Conservation (phyloP, 1,284 basidiomycete genomes). For the Austroboletus novae-zelandiae region DNA sequence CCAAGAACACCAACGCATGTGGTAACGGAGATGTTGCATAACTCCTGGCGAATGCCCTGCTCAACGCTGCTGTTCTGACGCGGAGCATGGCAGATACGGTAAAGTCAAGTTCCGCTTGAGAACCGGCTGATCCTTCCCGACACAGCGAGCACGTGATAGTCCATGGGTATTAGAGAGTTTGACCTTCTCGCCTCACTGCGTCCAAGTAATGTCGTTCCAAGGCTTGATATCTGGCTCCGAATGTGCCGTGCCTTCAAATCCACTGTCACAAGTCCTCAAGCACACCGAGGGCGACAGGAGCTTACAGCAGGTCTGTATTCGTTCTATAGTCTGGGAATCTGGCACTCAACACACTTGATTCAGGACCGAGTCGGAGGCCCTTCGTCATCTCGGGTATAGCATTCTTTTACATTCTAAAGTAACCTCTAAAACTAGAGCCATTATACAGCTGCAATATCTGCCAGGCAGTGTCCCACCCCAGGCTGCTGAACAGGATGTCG, state of each 20-base stretch:
- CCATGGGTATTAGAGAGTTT: background rate
- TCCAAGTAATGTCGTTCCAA: conserved; percentile 59
- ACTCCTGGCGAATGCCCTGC: conserved; percentile 38
- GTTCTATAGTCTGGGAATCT: background rate
- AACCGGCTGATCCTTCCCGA: background rate
- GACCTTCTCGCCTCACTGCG: background rate
- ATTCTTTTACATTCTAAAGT: background rate
- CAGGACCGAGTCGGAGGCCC: conserved; percentile 74
- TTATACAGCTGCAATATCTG: conserved; percentile 65
- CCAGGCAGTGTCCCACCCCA: conserved; percentile 50
- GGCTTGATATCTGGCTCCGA: conserved; percentile 88
- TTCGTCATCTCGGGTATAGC: conserved; percentile 63
- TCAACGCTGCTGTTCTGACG: conserved; percentile 24
- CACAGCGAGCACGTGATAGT: conserved; percentile 15
- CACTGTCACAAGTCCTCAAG: conserved; percentile 88
- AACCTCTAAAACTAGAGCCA: conserved; percentile 3
- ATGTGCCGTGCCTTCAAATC: conserved; percentile 84
- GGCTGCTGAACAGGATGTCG: conserved; percentile 61
- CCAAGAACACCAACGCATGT: conserved; percentile 83
- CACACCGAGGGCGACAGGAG: conserved; percentile 90
- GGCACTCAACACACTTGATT: conserved; percentile 2
- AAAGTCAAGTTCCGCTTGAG: background rate
- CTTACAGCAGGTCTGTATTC: conserved; percentile 66
- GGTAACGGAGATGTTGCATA: conserved; percentile 59
- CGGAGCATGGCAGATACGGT: conserved; percentile 38